Conservation (phyloP, 208 protist species). For the Acanthamoeba sp. region DNA sequence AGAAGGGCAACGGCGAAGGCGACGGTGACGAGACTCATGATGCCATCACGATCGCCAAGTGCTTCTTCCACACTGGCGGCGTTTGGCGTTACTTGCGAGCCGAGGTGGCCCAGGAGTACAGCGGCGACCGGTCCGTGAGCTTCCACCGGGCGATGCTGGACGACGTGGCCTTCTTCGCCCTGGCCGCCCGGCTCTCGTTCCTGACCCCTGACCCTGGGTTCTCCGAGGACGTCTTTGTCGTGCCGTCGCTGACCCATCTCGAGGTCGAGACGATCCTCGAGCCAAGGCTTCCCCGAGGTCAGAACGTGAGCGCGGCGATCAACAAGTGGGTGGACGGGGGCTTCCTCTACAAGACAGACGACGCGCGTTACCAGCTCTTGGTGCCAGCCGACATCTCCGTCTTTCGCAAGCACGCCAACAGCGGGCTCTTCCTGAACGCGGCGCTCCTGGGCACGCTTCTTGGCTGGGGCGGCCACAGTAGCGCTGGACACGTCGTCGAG, state of each 20-base stretch:
- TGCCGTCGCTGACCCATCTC: not conserved
- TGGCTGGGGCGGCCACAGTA: not conserved
- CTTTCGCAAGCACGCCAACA: not conserved
- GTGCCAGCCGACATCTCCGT: not conserved
- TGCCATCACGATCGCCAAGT: not conserved
- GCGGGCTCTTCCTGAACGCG: not conserved
- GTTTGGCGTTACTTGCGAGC: not conserved
- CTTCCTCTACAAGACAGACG: conserved; percentile 6
- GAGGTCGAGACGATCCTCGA: not conserved
- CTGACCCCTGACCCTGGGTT: too few species aligned
- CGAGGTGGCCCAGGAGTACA: not conserved
- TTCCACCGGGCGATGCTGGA: not conserved
- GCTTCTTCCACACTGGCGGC: not conserved
- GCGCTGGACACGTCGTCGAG: not conserved
- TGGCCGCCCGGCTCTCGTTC: not conserved
- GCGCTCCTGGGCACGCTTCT: not conserved
- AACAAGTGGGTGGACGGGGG: not conserved
- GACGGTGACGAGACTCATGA: not conserved
- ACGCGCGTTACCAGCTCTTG: not conserved
- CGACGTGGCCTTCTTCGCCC: conserved; percentile 18
- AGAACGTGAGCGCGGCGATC: not conserved
- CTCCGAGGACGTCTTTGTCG: not conserved
- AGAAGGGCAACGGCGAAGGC: too few species aligned
- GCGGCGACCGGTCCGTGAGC: not conserved
- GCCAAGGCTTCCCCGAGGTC: not conserved